phyloP scores from a whole-genome alignment of 257 asterid genomes.

The Primulina huaijiensis region DNA sequence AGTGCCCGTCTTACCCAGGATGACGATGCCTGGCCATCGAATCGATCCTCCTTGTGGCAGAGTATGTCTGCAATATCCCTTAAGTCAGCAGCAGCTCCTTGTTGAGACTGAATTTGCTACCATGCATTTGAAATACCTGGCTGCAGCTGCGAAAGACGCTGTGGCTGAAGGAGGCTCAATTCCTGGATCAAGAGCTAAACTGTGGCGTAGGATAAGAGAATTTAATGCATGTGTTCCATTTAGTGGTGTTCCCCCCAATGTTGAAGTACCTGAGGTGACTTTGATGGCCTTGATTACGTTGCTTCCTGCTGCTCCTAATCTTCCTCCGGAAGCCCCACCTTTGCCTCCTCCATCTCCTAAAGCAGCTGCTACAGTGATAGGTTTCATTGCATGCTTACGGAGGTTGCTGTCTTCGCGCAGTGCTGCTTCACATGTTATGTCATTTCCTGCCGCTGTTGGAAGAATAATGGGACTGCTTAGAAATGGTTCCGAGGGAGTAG shows the following conservation, averaged over 20 bases:
- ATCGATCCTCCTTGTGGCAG: slow-evolving; percentile 98
- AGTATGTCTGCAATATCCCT: slow-evolving; percentile 57
- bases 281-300: slow-evolving; percentile 95
- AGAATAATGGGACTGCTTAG: slow-evolving; percentile 94
- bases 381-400: slow-evolving; percentile 89
- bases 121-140: slow-evolving; percentile 92
- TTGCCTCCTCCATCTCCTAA: slow-evolving; percentile 98
- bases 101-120: slow-evolving; percentile 69
- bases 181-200: slow-evolving; percentile 98
- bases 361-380: slow-evolving; percentile 98
- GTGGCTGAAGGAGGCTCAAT: slow-evolving; percentile 98
- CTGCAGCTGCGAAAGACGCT: slow-evolving; percentile 97
- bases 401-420: slow-evolving; percentile 84
- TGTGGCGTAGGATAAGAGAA: slow-evolving; percentile 98
- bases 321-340: slow-evolving; percentile 94
- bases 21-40: slow-evolving; percentile 99
- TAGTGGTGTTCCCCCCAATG: slow-evolving; percentile 76
- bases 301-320: slow-evolving; percentile 96
- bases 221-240: slow-evolving; percentile 92
- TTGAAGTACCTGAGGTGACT: slow-evolving; percentile 98
- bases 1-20: slow-evolving; percentile 84
- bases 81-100: slow-evolving; percentile 47
- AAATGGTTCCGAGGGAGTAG: slow-evolving; percentile 96
- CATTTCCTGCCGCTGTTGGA: slow-evolving; percentile 98
- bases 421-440: slow-evolving; percentile 98